A percentile compares a stretch with the other conserved stretches of the same genome.
Evolutionary conservation across 108 stramenopile species (phyloP).

Genomic region (Parietichytrium sp.): DNA sequence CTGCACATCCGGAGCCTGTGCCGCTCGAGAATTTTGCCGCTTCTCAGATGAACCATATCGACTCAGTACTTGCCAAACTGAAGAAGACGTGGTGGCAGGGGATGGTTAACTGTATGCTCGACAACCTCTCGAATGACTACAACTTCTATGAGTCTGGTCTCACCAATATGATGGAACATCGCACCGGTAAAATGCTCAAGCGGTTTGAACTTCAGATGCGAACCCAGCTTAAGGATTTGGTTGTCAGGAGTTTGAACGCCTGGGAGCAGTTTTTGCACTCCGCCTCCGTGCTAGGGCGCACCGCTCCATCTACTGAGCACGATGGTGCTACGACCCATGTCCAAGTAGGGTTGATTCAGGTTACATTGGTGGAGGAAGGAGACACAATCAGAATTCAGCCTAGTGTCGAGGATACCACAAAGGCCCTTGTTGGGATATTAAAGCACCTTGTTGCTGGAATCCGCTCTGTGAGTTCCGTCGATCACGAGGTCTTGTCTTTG

Average conservation of each 20-base stretch:
- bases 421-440: constrained; percentile 41
- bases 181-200: constrained; percentile 48
- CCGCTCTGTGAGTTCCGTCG: constrained; percentile 48
- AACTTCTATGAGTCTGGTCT: constrained; percentile 61
- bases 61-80: constrained; percentile 38
- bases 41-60: not conserved
- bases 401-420: constrained; percentile 46
- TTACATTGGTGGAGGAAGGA: not conserved
- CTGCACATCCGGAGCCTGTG: not conserved
- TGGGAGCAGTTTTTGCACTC: constrained; percentile 38
- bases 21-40: not conserved
- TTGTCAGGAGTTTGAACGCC: constrained; percentile 39
- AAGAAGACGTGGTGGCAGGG: constrained; percentile 53
- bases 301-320: not conserved
- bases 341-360: not conserved
- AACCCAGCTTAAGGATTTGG: constrained; percentile 48
- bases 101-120: constrained; percentile 61
- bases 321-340: not conserved
- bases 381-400: not conserved
- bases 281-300: not conserved
- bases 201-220: constrained; percentile 62
- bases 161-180: constrained; percentile 39
- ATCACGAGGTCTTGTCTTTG: constrained; percentile 61
- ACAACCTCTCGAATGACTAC: constrained; percentile 63
- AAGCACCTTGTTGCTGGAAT: constrained; percentile 50